These are phyloP conservation scores for Coemansia biformis DNA, from an alignment of 192 early-diverging fungal species.

Conservation along the genomic window DNA sequence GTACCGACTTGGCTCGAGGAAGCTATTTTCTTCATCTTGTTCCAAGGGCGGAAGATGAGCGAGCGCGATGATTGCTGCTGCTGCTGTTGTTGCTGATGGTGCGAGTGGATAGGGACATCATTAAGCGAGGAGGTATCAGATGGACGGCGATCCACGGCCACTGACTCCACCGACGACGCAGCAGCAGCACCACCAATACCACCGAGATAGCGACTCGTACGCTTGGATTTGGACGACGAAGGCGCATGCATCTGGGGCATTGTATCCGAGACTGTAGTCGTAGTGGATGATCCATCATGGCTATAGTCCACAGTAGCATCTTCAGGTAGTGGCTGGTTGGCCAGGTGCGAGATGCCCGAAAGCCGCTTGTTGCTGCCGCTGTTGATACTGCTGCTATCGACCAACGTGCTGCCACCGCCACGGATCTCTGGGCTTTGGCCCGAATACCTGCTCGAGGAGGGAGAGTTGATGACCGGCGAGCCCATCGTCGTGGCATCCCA, in stretches of 20 bases:
- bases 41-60: slow-evolving; percentile 43
- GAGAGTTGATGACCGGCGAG: slow-evolving; percentile 43
- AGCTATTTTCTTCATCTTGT: slow-evolving; percentile 48
- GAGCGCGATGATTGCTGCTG: slow-evolving; percentile 30
- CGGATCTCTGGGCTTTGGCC: slow-evolving; percentile 30
- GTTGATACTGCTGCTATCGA: background rate
- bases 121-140: slow-evolving; percentile 27
- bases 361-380: slow-evolving; percentile 15
- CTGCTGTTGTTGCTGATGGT: slow-evolving; percentile 17
- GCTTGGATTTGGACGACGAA: slow-evolving; percentile 21
- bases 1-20: slow-evolving; percentile 36
- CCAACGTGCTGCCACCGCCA: background rate
- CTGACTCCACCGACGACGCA: slow-evolving; percentile 6
- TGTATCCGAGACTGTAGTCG: too few relatives aligned
- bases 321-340: slow-evolving; percentile 30
- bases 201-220: slow-evolving; percentile 30
- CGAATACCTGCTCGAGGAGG: slow-evolving; percentile 21
- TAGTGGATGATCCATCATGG: background rate
- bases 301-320: slow-evolving; percentile 18
- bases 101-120: slow-evolving; percentile 1
- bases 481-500: slow-evolving; percentile 32
- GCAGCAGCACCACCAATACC: slow-evolving; percentile 3
- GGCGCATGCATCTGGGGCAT: too few relatives aligned
- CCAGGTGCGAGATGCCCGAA: slow-evolving; percentile 24
- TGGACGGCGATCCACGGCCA: slow-evolving; percentile 23